Evolutionary conservation across 2,329 filamentous ascomycete species (phyloP).

Genomic region (Diaporthe capsici): DNA sequence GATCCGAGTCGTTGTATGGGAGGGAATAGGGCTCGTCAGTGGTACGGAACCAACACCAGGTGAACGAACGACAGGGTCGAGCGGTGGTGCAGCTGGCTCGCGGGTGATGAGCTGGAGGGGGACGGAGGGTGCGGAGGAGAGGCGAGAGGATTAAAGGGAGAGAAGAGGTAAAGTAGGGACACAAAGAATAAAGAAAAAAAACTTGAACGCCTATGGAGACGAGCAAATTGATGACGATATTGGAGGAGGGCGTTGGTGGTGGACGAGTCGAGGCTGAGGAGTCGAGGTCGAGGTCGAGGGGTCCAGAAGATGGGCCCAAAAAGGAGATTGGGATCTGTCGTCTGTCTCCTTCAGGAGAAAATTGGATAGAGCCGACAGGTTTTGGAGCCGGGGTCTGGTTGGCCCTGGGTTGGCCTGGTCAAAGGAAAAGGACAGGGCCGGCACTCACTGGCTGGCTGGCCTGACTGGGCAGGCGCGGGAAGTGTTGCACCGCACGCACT

Average conservation of each 20-base stretch:
- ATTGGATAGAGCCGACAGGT: slow-evolving; percentile 1
- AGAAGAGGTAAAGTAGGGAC: neutral
- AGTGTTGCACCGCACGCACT: neutral
- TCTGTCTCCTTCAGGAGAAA: slow-evolving; percentile 25
- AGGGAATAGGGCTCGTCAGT: neutral
- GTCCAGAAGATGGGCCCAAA: slow-evolving; percentile 25
- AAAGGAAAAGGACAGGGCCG: slow-evolving; percentile 18
- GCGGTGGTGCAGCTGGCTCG: neutral
- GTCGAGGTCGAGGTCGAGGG: slow-evolving; percentile 22
- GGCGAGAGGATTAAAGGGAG: slow-evolving; percentile 15
- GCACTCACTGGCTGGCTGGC: neutral
- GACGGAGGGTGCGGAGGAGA: neutral
- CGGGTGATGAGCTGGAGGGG: neutral
- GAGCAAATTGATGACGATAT: slow-evolving; percentile 20
- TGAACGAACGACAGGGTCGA: neutral
- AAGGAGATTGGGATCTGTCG: slow-evolving; percentile 33
- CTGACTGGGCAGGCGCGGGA: too few species aligned
- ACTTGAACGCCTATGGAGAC: neutral
- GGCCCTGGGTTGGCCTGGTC: neutral
- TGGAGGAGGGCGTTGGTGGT: neutral
- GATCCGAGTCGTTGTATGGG: neutral
- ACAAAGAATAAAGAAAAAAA: neutral
- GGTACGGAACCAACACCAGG: neutral
- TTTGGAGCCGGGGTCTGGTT: slow-evolving; percentile 8
- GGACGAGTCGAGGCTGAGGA: slow-evolving; percentile 19